Evolutionary conservation across 257 asterid species (phyloP).

Genomic region (Agastache rugosa): DNA sequence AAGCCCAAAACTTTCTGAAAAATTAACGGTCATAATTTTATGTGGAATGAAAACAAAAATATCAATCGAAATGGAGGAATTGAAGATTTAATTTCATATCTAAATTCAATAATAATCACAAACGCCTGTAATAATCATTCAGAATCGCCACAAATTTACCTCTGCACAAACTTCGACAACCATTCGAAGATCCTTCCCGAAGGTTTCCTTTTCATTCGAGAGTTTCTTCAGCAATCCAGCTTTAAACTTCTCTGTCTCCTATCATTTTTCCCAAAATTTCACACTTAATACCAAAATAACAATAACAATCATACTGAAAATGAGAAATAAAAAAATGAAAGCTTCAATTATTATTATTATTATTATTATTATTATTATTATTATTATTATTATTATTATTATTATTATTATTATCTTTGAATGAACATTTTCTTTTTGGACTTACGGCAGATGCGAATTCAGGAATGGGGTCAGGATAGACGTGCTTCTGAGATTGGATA

Average conservation of each 20-base stretch:
- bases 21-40: background rate
- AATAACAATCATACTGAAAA: background rate
- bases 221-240: constrained; percentile 55
- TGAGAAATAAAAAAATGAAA: background rate
- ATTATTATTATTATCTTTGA: too few relatives aligned
- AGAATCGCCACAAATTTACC: constrained; percentile 25
- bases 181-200: constrained; percentile 56
- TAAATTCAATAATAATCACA: constrained; percentile 7
- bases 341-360: too few relatives aligned
- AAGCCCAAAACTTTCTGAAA: background rate
- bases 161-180: constrained; percentile 57
- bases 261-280: background rate
- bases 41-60: background rate
- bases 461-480: constrained; percentile 69
- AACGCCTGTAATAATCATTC: background rate
- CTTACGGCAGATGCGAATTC: constrained; percentile 66
- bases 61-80: background rate
- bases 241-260: constrained; percentile 72
- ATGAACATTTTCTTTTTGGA: background rate
- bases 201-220: constrained; percentile 52
- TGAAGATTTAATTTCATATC: background rate
- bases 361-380: too few relatives aligned
- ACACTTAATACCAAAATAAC: background rate
- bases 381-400: too few relatives aligned
- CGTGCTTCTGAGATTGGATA: constrained; percentile 46